Conservation (phyloP, 805 yeast genomes). For the Phaffomyces antillensis region DNA sequence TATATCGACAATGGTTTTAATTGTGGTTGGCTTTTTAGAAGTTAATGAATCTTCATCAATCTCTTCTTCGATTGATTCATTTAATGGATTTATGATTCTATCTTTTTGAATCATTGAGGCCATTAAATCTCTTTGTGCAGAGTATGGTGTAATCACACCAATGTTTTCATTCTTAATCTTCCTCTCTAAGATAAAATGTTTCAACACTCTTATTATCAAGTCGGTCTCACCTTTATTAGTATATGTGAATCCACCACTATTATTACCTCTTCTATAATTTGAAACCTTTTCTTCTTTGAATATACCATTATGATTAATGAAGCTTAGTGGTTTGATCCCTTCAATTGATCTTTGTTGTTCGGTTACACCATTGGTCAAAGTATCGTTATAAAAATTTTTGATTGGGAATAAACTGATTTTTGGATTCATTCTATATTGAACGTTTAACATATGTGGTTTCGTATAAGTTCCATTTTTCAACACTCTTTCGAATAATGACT, state of each 20-base stretch:
- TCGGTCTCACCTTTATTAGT: constrained; percentile 48
- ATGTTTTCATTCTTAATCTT: constrained; percentile 42
- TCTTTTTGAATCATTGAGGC: constrained; percentile 45
- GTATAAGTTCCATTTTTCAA: constrained; percentile 52
- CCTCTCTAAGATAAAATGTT: constrained; percentile 46
- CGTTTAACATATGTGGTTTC: constrained; percentile 60
- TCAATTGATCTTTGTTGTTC: constrained; percentile 40
- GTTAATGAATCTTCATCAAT: constrained; percentile 44
- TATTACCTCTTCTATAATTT: constrained; percentile 30
- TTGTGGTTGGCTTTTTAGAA: constrained; percentile 11
- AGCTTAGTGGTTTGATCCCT: constrained; percentile 48
- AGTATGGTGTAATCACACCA: constrained; percentile 69
- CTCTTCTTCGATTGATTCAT: constrained; percentile 39
- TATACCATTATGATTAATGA: constrained; percentile 51
- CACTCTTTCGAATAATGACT: constrained; percentile 64
- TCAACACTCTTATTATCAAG: constrained; percentile 39
- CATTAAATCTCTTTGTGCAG: constrained; percentile 63
- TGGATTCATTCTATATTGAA: constrained; percentile 67
- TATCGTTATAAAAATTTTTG: constrained; percentile 40
- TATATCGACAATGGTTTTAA: constrained; percentile 34
- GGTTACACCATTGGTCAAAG: constrained; percentile 52
- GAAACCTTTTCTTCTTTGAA: constrained; percentile 42
- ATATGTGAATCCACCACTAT: constrained; percentile 50
- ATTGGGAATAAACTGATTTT: constrained; percentile 55
- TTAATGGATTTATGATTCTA: constrained; percentile 47